These are phyloP conservation scores for Warburgia ugandensis DNA, from an alignment of 164 flowering plant species.

Conservation along the genomic window DNA sequence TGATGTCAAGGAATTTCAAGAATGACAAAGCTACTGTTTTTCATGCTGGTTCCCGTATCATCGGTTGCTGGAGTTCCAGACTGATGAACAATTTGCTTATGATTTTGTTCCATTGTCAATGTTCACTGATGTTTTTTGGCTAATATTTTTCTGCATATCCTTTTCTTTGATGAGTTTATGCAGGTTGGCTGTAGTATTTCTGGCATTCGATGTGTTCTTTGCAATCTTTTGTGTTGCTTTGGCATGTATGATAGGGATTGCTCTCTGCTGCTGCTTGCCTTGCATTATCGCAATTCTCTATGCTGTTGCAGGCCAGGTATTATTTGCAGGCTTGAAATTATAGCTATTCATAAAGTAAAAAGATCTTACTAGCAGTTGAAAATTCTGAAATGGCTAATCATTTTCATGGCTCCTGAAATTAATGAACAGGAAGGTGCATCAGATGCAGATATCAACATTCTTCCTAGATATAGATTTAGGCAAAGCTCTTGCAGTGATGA, in stretches of 20 bases:
- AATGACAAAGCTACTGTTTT: too few species aligned
- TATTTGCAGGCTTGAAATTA: too few species aligned
- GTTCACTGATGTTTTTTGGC: too few species aligned
- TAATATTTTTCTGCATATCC: neutral
- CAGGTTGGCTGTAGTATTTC: slow-evolving; percentile 93
- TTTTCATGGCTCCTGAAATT: slow-evolving; percentile 12
- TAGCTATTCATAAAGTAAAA: too few species aligned
- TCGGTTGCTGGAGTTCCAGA: too few species aligned
- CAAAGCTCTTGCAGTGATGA: slow-evolving; percentile 32
- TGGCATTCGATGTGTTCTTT: slow-evolving; percentile 98
- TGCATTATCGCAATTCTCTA: slow-evolving; percentile 97
- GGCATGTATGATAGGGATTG: slow-evolving; percentile 94
- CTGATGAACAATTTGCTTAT: too few species aligned
- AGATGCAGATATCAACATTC: slow-evolving; percentile 79
- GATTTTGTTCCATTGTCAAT: too few species aligned
- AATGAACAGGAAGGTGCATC: slow-evolving; percentile 90
- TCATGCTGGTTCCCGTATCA: too few species aligned
- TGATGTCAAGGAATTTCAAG: too few species aligned
- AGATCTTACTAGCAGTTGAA: too few species aligned
- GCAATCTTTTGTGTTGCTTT: slow-evolving; percentile 94
- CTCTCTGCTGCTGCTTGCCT: slow-evolving; percentile 98
- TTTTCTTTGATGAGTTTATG: slow-evolving; percentile 23
- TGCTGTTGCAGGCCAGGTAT: slow-evolving; percentile 96
- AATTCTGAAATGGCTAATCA: too few species aligned
- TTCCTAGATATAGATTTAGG: slow-evolving; percentile 66